A percentile compares a stretch with the other conserved stretches of the same genome.
These are phyloP conservation scores for Gardenia jasminoides DNA, from an alignment of 257 asterid genomes.

Conservation along the genomic window DNA sequence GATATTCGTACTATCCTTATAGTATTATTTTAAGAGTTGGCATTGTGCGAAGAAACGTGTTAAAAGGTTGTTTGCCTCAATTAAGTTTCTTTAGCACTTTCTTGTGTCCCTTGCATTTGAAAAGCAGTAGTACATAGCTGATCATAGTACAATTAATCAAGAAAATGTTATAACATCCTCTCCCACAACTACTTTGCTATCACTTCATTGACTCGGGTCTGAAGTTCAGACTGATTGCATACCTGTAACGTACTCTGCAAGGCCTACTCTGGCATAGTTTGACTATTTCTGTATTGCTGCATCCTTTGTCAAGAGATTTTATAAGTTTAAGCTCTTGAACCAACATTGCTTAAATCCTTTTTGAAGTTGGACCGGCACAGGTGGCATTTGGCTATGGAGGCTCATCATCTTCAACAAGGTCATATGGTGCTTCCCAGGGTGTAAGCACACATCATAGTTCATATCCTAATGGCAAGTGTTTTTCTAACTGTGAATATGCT, in stretches of 20 bases:
- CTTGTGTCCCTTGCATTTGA: neutral
- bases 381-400: constrained; percentile 71
- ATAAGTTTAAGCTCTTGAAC: neutral
- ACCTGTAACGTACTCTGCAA: too few species aligned
- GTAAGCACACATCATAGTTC: constrained; percentile 23
- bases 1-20: too few species aligned
- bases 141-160: neutral
- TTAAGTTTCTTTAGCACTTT: neutral
- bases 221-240: neutral
- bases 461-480: constrained; percentile 47
- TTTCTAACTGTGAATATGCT: constrained; percentile 17
- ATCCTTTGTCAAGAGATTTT: neutral
- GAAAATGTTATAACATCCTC: neutral
- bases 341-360: constrained; percentile 6
- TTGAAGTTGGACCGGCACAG: constrained; percentile 43
- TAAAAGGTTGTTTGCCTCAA: neutral
- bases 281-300: neutral
- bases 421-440: constrained; percentile 35
- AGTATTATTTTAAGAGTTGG: neutral
- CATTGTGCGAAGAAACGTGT: too few species aligned
- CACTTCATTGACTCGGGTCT: neutral
- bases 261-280: too few species aligned
- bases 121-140: neutral
- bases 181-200: neutral
- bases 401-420: constrained; percentile 37